Conservation (phyloP, 352 stramenopile genomes). For the Peronospora destructor region DNA sequence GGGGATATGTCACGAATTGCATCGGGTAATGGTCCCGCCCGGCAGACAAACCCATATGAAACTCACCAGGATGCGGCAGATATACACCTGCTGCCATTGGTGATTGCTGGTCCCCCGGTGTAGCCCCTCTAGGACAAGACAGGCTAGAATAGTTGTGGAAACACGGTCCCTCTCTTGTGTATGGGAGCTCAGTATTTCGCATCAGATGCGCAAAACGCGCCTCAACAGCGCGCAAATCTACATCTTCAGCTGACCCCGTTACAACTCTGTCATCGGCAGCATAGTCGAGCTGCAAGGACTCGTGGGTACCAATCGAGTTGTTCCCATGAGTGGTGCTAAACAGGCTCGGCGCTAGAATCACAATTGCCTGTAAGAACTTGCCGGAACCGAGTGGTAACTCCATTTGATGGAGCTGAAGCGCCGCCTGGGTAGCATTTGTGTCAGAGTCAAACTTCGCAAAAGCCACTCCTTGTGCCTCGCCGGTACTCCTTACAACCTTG, state of each 20-base stretch:
- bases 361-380: slow-evolving; percentile 59
- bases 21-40: slow-evolving; percentile 29
- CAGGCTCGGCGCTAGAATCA: slow-evolving; percentile 57
- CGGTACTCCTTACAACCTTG: slow-evolving; percentile 56
- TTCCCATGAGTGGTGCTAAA: slow-evolving; percentile 54
- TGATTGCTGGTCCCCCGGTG: slow-evolving; percentile 8
- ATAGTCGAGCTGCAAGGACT: slow-evolving; percentile 23
- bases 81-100: slow-evolving; percentile 16
- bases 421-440: slow-evolving; percentile 33
- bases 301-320: slow-evolving; percentile 17
- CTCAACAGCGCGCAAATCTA: slow-evolving; percentile 67
- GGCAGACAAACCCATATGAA: slow-evolving; percentile 12
- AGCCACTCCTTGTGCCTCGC: slow-evolving; percentile 57
- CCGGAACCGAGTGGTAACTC: slow-evolving; percentile 42
- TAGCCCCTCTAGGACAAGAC: slow-evolving; percentile 5
- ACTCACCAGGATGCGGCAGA: slow-evolving; percentile 5
- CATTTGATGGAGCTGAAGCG: slow-evolving; percentile 49
- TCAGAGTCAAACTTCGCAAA: slow-evolving; percentile 75
- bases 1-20: slow-evolving; percentile 22
- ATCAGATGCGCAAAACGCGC: slow-evolving; percentile 78
- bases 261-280: slow-evolving; percentile 17
- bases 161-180: slow-evolving; percentile 19
- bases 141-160: slow-evolving; percentile 14
- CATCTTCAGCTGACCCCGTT: slow-evolving; percentile 39
- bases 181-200: slow-evolving; percentile 42